Evolutionary conservation across 2,329 filamentous ascomycete genomes (phyloP).

Genomic region (Immersiporthe knoxdaviesiana): DNA sequence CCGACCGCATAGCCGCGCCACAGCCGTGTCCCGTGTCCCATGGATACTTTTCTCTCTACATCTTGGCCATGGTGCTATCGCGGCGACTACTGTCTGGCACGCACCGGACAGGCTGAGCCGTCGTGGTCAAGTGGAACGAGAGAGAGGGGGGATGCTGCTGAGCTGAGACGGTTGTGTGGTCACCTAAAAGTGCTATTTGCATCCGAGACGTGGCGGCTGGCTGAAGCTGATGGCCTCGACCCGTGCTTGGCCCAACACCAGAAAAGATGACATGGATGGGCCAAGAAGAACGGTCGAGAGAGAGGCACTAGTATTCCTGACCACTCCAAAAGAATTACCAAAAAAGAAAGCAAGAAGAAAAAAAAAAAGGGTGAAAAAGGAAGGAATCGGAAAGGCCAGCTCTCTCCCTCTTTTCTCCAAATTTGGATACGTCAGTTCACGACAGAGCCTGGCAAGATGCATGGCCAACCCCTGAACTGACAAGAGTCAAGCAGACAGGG

Average conservation of each 20-base stretch:
- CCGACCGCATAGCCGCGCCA: slow-evolving; percentile 13
- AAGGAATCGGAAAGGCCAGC: neutral
- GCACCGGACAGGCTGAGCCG: neutral
- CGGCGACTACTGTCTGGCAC: neutral
- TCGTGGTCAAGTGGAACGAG: neutral
- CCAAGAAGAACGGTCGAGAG: neutral
- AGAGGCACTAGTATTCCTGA: slow-evolving; percentile 14
- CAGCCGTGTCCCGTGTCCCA: slow-evolving; percentile 5
- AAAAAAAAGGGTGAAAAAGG: neutral
- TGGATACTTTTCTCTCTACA: neutral
- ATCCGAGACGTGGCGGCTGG: slow-evolving; percentile 13
- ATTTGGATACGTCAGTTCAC: neutral
- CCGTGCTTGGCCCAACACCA: neutral
- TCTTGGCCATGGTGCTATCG: neutral
- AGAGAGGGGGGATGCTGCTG: neutral
- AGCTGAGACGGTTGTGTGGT: slow-evolving; percentile 8
- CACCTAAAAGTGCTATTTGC: slow-evolving; percentile 7
- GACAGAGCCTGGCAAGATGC: slow-evolving; percentile 4
- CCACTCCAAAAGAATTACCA: slow-evolving; percentile 2
- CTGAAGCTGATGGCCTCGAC: slow-evolving; percentile 1
- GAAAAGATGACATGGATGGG: neutral
- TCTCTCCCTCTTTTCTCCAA: neutral
- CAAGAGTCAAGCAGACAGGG: slow-evolving; percentile 23
- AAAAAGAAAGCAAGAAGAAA: neutral
- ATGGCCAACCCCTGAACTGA: slow-evolving; percentile 22